A percentile compares a stretch with the other conserved stretches of the same genome.
These are phyloP conservation scores for Leavenworthia alabamica DNA, from an alignment of 345 rosid genomes.

Conservation along the genomic window DNA sequence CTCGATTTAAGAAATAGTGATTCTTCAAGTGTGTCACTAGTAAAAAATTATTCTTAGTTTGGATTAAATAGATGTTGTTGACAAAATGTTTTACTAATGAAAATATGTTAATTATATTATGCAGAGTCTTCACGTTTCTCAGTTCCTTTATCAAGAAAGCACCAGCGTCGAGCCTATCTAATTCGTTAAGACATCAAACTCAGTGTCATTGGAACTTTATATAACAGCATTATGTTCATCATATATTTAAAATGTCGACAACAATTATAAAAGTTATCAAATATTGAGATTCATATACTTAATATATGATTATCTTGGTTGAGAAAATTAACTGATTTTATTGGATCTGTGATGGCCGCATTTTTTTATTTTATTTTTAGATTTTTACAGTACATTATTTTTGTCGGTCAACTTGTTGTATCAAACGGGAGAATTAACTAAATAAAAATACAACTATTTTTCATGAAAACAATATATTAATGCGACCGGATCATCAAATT, in stretches of 20 bases:
- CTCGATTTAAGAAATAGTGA: neutral
- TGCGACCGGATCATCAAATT: too few species aligned
- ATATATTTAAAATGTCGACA: neutral
- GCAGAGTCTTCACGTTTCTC: neutral
- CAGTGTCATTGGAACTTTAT: neutral
- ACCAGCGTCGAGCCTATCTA: neutral
- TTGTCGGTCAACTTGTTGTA: neutral
- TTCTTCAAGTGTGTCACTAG: neutral
- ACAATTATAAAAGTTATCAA: neutral
- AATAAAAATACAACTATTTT: neutral
- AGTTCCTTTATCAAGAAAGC: neutral
- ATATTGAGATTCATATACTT: neutral
- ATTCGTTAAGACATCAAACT: neutral
- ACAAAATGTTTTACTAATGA: neutral
- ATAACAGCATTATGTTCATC: neutral
- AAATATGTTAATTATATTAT: neutral
- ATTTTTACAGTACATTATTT: neutral
- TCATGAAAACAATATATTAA: neutral
- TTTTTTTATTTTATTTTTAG: neutral
- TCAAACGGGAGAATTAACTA: neutral
- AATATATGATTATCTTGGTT: neutral
- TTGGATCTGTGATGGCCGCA: neutral
- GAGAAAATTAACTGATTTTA: neutral
- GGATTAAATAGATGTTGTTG: neutral
- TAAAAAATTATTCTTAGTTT: neutral